Percentiles rank a stretch among this genome's conserved stretches.
Conservation (phyloP, 345 rosid species). For the Lenwebbia sp. region DNA sequence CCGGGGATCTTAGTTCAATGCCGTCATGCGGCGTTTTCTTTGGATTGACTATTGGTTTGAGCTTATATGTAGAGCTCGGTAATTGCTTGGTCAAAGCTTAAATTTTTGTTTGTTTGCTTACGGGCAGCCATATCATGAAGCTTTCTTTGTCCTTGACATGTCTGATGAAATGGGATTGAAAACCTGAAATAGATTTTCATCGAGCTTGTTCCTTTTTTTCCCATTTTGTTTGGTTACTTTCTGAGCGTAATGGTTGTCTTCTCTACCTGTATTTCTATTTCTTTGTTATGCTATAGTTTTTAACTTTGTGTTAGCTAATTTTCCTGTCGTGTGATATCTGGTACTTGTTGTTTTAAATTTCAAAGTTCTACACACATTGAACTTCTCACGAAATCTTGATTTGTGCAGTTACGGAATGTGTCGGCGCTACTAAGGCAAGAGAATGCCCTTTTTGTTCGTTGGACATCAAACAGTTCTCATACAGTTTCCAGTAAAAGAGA, state of each 20-base stretch:
- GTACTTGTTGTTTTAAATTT: not conserved
- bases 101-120: not conserved
- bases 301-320: not conserved
- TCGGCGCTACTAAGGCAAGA: slow-evolving; percentile 37
- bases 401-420: slow-evolving; percentile 48
- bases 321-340: not conserved
- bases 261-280: not conserved
- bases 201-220: not conserved
- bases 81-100: not conserved
- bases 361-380: not conserved
- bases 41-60: not conserved
- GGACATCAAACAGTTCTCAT: slow-evolving; percentile 40
- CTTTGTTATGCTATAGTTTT: not conserved
- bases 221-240: not conserved
- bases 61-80: not conserved
- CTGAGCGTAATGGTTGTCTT: not conserved
- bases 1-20: not conserved
- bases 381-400: not conserved
- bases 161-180: not conserved
- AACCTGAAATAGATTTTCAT: not conserved
- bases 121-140: not conserved
- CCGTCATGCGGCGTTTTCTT: not conserved
- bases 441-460: slow-evolving; percentile 35
- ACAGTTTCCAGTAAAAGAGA: slow-evolving; percentile 25
- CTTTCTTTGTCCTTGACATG: not conserved